These are phyloP conservation scores for Cryptosporidium sp. DNA, from an alignment of 169 alveolate genomes.

Conservation along the genomic window DNA sequence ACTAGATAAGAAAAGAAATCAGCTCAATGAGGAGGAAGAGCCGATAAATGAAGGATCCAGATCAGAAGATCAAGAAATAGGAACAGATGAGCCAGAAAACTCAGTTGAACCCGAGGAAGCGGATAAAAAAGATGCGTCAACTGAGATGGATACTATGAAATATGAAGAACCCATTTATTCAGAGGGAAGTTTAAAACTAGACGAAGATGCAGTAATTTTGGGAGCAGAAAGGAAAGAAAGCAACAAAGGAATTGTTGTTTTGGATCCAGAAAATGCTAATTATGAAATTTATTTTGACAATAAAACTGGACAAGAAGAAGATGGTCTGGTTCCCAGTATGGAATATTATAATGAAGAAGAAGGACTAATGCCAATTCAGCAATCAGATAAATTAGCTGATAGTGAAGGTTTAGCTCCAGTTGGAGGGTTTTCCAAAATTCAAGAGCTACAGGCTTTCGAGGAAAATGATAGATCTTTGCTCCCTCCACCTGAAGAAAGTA, in stretches of 20 bases:
- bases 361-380: constrained; percentile 34
- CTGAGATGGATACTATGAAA: background rate
- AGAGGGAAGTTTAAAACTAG: constrained; percentile 43
- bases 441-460: constrained; percentile 22
- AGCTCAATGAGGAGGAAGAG: background rate
- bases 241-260: constrained; percentile 34
- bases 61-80: background rate
- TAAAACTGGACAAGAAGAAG: background rate
- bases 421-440: constrained; percentile 19
- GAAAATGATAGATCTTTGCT: constrained; percentile 48
- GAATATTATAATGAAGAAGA: constrained; percentile 28
- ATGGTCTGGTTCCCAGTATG: constrained; percentile 41
- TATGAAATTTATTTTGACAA: constrained; percentile 2
- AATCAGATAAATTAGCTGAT: background rate
- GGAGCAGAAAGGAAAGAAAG: constrained; percentile 30
- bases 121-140: background rate
- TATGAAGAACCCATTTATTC: background rate
- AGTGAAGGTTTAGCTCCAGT: constrained; percentile 54
- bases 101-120: background rate
- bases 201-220: constrained; percentile 41
- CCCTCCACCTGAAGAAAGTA: constrained; percentile 40
- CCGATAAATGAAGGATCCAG: background rate
- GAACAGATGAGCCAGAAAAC: background rate
- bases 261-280: constrained; percentile 65
- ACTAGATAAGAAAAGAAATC: constrained; percentile 6